Base-by-base conservation (phyloP, 495 filamentous ascomycete genomes). In the Xylaria nigripes region DNA sequence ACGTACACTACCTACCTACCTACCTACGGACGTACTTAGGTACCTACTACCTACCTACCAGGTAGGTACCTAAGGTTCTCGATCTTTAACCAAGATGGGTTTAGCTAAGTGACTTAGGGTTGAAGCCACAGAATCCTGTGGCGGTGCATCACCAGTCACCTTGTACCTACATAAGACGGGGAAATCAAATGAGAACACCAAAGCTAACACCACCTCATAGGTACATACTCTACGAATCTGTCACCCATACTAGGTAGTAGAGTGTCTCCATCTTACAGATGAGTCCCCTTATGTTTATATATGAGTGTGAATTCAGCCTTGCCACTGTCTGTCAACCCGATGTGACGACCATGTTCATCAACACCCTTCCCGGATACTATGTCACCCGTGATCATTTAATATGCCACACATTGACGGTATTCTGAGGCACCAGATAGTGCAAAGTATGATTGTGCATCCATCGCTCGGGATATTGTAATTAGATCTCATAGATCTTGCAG, bases 371-470 rank as follows among this genome's bases (percentile, higher is more conserved):
- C 86, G 16, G 78, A 84, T 55, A 90, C 86, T 1, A 86, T 61
- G 54, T 90, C 86, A 27, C 86, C 86, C 0, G 83, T 76, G 38
- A n/a, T n/a, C n/a, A n/a, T n/a, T 78, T 72, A 65, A 89, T 62
- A 30, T 80, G 80, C 65, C 86, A 89, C n/a, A 86, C 86, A 0
- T 78, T 83, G 47, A 85, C 74, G 6, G 84, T 81, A 58, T 89
- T 86, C 59, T 89, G 86, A 0, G 86, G 77, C 32, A 89, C 61
- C 80, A 89, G 85, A 65, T 89, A 85, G 68, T 70, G 54, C 44
- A 47, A 16, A 42, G 19, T 22, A 34, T 53, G 5, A 21, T 64
- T 19, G 51, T 19, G 22, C 48, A 36, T 10, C 52, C 57, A 12
- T 54, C 61, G 67, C 74, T 78, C 54, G 72, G 83, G 41, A 88